A percentile compares a stretch with the other conserved stretches of the same genome.
Conservation (phyloP, 495 filamentous ascomycete species). For the Acidiella bohemica region DNA sequence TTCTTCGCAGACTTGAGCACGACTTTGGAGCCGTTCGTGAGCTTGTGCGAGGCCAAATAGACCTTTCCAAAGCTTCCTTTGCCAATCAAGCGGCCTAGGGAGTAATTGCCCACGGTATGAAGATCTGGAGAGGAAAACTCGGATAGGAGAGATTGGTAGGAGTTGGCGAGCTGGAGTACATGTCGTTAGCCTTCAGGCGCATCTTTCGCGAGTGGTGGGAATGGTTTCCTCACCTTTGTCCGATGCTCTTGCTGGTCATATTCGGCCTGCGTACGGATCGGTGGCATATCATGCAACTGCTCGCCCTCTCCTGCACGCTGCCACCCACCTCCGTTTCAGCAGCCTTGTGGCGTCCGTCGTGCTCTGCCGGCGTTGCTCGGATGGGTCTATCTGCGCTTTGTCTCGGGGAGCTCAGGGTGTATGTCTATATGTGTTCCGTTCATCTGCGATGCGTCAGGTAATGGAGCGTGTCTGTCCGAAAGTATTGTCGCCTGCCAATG, state of each 20-base stretch:
- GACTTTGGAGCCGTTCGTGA: slow-evolving; percentile 98
- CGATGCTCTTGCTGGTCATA: slow-evolving; percentile 6
- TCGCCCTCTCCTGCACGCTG: neutral
- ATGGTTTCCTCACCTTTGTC: neutral
- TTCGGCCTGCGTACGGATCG: slow-evolving; percentile 1
- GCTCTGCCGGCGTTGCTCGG: too few relatives aligned
- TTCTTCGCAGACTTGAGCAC: slow-evolving; percentile 56
- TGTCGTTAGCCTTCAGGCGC: neutral
- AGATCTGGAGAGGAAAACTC: slow-evolving; percentile 92
- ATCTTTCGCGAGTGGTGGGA: neutral
- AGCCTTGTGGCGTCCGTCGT: too few relatives aligned
- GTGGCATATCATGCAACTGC: neutral
- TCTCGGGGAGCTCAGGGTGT: too few relatives aligned
- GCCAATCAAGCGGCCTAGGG: slow-evolving; percentile 78
- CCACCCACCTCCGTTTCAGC: too few relatives aligned
- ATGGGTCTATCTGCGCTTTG: too few relatives aligned
- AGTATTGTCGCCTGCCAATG: too few relatives aligned
- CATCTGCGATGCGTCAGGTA: too few relatives aligned
- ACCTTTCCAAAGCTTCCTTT: slow-evolving; percentile 98
- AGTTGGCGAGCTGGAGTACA: slow-evolving; percentile 68
- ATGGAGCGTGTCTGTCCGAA: too few relatives aligned
- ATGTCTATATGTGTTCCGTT: too few relatives aligned
- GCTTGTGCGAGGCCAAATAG: slow-evolving; percentile 89
- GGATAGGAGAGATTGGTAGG: slow-evolving; percentile 88
- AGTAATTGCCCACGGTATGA: slow-evolving; percentile 85